A percentile compares a stretch with the other conserved stretches of the same genome.
Conservation (phyloP, 352 stramenopile species). For the Ochromonadaceae sp. region DNA sequence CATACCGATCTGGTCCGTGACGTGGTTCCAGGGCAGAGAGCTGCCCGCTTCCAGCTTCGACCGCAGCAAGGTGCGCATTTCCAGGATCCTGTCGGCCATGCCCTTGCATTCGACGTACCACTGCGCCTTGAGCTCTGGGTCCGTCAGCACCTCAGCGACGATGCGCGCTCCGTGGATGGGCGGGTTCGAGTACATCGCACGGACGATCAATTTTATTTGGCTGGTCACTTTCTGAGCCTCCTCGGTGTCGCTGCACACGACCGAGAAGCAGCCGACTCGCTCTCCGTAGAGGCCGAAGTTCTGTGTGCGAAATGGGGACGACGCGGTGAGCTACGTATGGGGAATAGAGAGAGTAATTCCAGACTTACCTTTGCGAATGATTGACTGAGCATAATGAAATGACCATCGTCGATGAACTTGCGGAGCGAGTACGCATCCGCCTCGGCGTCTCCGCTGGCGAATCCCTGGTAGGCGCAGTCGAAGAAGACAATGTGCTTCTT, state of each 20-base stretch:
- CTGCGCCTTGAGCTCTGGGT: conserved; percentile 59
- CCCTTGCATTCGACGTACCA: conserved; percentile 79
- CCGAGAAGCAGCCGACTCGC: conserved; percentile 64
- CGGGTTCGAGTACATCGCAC: conserved; percentile 81
- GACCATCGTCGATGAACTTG: conserved; percentile 56
- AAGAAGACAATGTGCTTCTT: conserved; percentile 78
- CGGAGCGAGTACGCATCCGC: conserved; percentile 21
- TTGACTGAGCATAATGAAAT: no score
- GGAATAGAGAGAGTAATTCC: no score
- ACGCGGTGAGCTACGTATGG: conserved; percentile 68
- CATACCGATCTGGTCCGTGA: conserved; percentile 91
- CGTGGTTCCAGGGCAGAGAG: conserved; percentile 79
- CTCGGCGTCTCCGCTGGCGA: conserved; percentile 62
- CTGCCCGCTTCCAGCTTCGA: conserved; percentile 51
- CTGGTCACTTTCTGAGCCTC: conserved; percentile 56
- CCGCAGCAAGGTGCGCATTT: conserved; percentile 67
- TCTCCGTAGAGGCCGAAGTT: conserved; percentile 87
- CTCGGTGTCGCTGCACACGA: conserved; percentile 55
- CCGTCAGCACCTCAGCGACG: conserved; percentile 66
- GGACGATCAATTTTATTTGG: conserved; percentile 76
- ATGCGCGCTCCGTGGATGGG: conserved; percentile 74
- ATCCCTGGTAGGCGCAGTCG: conserved; percentile 84
- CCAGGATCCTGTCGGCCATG: conserved; percentile 89
- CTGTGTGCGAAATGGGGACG: conserved; percentile 77
- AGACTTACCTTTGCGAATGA: no score